Base-by-base conservation (phyloP, 73 alveolate species). In the Symbiodinium pilosum region DNA sequence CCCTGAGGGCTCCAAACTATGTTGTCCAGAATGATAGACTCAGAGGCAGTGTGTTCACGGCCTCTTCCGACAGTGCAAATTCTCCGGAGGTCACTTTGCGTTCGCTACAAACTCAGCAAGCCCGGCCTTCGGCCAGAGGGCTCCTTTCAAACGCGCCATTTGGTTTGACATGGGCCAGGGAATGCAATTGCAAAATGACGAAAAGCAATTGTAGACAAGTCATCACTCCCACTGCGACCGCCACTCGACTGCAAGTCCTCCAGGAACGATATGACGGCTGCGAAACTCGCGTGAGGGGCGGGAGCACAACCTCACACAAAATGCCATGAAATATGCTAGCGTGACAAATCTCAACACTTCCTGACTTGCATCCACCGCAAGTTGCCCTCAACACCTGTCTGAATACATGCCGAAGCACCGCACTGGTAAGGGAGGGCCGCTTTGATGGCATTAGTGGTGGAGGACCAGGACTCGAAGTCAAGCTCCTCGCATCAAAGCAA, bases 381-480 rank as follows among this genome's bases (percentile, higher is more conserved):
- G 16, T 16, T 7, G 24, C 64, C n/a, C n/a, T n/a, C n/a, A n/a
- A n/a, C n/a, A n/a, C n/a, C n/a, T n/a, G n/a, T n/a, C n/a, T n/a
- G n/a, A 47, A 9, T 47, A 9, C 59, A 9, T 47, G 59, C 59
- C 59, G 14, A 47, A 47, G 59, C 59, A 47, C 75, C 32, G 75
- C 75, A 56, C 9, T 26, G 28, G 75, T 16, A 34, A 56, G 75
- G 2, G 75, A 56, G 75, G 28, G 75, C 32, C 75, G 28, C 38
- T 56, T 56, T 16, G 75, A 56, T 11, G 75, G 75, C 75, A 56
- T 56, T 26, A 56, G 75, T 34, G 32, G 2, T 56, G 75, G 36
- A 56, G 75, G 75, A 56, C 75, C 75, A 56, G 75, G 75, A 20
- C 75, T 56, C 75, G 75, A 56, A 56, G 75, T 56, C 75, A 56